Evolutionary conservation across 2,329 filamentous ascomycete genomes (phyloP), one percentile per base, ranked within the genome.

Genomic region (Cytospora piceicola): DNA sequence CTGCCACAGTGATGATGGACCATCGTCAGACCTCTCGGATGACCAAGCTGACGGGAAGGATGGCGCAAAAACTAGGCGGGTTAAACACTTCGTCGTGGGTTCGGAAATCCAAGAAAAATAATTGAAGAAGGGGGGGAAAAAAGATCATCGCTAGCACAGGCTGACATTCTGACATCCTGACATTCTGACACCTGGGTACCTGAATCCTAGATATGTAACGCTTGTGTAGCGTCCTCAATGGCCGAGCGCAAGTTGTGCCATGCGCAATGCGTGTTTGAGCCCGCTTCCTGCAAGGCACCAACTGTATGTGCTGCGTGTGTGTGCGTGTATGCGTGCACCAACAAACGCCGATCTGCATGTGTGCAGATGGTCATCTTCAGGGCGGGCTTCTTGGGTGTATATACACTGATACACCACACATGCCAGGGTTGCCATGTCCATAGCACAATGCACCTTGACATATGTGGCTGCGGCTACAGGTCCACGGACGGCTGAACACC

Each of bases 211-310:
- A 46, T 29, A 29, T 29, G 27, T 29, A 29, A 29, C 20, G 42
- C 7, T n/a, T 46, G 42, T 46, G 42, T 46, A 46, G 42, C 20
- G 20, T 17, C 3, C 20, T 22, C 15, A 15, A n/a, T n/a, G n/a
- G 42, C 42, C 42, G 42, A n/a, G 42, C 42, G n/a, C 20, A n/a
- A 17, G 6, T 5, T 20, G 17, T 20, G 39, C 17, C 39, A 8
- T 39, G 36, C 17, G 36, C 36, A 17, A 22, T 46, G 42, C 42
- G 20, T 46, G 42, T 22, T 46, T 46, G 42, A 46, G 17, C 8
- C 42, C n/a, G 42, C 42, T 46, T 46, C 42, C 42, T 46, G 42
- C 42, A 46, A 46, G 42, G 42, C 20, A 46, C 42, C n/a, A n/a
- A 29, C 27, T 5, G 5, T 5, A 29, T 29, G 27, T 29, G n/a